Conservation (phyloP, 177 flowering plant genomes). For the Vitis hybrid region DNA sequence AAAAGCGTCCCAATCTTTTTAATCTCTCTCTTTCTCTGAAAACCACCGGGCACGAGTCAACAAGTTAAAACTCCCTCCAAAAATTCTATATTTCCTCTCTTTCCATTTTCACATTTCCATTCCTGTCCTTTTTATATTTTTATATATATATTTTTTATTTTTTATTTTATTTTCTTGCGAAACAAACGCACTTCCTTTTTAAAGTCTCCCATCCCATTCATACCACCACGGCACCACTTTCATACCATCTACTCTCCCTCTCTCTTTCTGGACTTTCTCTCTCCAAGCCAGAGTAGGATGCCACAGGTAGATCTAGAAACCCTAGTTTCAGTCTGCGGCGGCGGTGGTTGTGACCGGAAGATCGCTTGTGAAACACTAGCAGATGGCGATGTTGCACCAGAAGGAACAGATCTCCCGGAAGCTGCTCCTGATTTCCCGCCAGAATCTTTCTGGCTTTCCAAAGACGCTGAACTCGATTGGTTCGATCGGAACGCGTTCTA, state of each 20-base stretch:
- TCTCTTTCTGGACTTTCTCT: conserved; percentile 7
- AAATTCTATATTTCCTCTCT: not conserved
- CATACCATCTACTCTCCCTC: conserved; percentile 6
- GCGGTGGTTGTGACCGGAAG: conserved; percentile 36
- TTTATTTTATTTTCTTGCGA: not conserved
- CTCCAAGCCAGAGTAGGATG: conserved; percentile 23
- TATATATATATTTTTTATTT: not conserved
- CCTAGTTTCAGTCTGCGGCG: conserved; percentile 46
- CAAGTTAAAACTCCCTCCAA: conserved; percentile 24
- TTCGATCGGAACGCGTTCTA: conserved; percentile 55
- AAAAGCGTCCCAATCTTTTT: not conserved
- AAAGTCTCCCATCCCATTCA: not conserved
- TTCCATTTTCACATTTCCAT: not conserved
- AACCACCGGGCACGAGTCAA: conserved; percentile 13
- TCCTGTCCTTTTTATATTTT: not conserved
- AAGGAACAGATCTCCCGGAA: conserved; percentile 7
- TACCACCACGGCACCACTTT: not conserved
- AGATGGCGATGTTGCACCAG: conserved; percentile 11
- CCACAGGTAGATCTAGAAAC: conserved; percentile 63
- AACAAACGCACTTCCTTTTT: not conserved
- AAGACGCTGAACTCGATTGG: conserved; percentile 69
- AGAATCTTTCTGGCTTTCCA: conserved; percentile 59
- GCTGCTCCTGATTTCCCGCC: conserved; percentile 46
- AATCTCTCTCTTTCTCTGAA: not conserved
- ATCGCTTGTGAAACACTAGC: conserved; percentile 51